Evolutionary conservation across 331 rosid species (phyloP).

Genomic region (Acacia concinna): DNA sequence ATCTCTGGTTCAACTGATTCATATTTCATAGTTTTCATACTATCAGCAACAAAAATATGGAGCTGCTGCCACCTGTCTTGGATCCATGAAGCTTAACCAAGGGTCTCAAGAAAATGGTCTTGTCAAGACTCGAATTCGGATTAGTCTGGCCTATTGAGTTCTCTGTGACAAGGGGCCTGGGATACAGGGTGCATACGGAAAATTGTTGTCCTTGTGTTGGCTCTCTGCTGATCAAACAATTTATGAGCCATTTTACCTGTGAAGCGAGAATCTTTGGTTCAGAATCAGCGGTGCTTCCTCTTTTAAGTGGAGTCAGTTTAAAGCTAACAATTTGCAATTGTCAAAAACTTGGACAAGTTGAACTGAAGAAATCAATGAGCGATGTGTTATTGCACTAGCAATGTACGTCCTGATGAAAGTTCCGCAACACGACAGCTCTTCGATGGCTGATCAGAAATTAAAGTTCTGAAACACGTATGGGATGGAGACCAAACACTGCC

Average conservation of each 20-base stretch:
- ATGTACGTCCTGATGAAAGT: constrained; percentile 29
- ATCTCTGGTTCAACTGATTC: too few species aligned
- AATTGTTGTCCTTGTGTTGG: constrained; percentile 35
- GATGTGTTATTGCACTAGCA: constrained; percentile 31
- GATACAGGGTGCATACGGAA: too few species aligned
- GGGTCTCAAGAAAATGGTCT: too few species aligned
- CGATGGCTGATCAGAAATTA: constrained; percentile 1
- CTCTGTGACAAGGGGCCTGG: too few species aligned
- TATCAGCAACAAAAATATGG: too few species aligned
- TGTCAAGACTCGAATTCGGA: too few species aligned
- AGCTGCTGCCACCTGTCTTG: too few species aligned
- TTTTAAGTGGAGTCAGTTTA: constrained; percentile 22
- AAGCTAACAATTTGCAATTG: constrained; percentile 27
- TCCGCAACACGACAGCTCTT: not conserved
- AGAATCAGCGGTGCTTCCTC: constrained; percentile 31
- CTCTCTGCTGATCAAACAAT: constrained; percentile 29
- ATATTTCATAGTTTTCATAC: too few species aligned
- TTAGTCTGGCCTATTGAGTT: too few species aligned
- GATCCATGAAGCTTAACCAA: too few species aligned
- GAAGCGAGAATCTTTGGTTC: constrained; percentile 25
- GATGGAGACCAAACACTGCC: constrained; percentile 26
- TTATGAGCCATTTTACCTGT: constrained; percentile 28
- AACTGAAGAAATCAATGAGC: constrained; percentile 36
- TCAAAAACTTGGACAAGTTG: constrained; percentile 25
- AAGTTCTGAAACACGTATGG: constrained; percentile 33